phyloP scores from a whole-genome alignment of 768 basidiomycete genomes.

The Rhizopogon sp. region DNA sequence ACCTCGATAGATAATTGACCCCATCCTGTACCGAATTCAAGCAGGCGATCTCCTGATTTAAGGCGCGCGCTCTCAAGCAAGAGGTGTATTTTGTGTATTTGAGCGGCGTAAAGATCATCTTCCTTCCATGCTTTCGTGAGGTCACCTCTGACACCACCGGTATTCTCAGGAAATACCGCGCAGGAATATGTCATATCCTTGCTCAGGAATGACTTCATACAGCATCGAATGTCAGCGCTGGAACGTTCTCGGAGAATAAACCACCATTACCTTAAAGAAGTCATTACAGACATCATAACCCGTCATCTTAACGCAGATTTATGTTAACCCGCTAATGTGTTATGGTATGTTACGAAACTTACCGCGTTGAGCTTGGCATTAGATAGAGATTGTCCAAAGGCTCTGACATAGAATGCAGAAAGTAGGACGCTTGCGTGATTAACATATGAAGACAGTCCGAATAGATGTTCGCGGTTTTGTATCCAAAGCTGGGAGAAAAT shows the following conservation, averaged over 20 bases:
- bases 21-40: conserved; percentile 50
- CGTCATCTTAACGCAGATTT: conserved; percentile 36
- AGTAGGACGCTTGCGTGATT: conserved; percentile 23
- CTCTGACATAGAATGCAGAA: background rate
- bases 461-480: conserved; percentile 31
- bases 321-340: conserved; percentile 50
- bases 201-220: conserved; percentile 55
- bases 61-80: conserved; percentile 40
- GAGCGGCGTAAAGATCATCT: conserved; percentile 29
- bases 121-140: conserved; percentile 39
- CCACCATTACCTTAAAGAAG: conserved; percentile 54
- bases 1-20: conserved; percentile 38
- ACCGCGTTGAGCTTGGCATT: conserved; percentile 39
- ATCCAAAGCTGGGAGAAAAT: conserved; percentile 44
- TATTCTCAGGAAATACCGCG: conserved; percentile 65
- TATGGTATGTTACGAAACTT: conserved; percentile 53
- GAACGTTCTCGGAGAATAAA: background rate
- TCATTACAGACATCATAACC: conserved; percentile 86
- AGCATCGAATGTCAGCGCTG: conserved; percentile 4
- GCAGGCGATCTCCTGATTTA: conserved; percentile 35
- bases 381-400: background rate
- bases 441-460: conserved; percentile 36
- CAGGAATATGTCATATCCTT: conserved; percentile 89
- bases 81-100: conserved; percentile 38
- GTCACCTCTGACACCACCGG: conserved; percentile 68